Evolutionary conservation across 192 early-diverging fungal genomes (phyloP), one percentile per base, ranked within the genome.

Genomic region (Coemansia sp.): DNA sequence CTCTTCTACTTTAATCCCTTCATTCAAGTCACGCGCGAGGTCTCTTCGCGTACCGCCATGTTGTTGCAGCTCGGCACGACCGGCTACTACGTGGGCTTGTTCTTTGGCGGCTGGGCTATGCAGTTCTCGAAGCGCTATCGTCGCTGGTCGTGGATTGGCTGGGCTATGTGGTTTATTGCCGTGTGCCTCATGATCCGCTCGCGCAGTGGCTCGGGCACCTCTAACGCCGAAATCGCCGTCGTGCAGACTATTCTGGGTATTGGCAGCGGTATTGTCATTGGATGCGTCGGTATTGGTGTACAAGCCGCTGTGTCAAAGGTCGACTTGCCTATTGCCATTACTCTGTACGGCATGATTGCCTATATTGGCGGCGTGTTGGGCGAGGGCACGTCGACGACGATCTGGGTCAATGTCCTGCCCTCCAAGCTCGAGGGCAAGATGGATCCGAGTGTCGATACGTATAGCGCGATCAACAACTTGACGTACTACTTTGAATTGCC

Each of bases 171-270:
- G 69, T 38, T 74, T 13, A 35, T 75, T 18, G 69, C 65, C 5
- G 73, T 75, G 9, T 68, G 78, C 33, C 66, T 81, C n/a, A 81
- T 81, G 78, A 71, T 75, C 20, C 72, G 73, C n/a, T 69, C 78
- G 34, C 66, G 69, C 4, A 69, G 69, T 21, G 69, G 69, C 8
- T 16, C 64, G 1, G 48, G 40, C 21, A 70, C 71, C 0, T 65
- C 65, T 28, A 75, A 75, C 14, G 78, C 78, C 1, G 78, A 81
- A 28, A 75, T 81, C n/a, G 78, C 73, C 0, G 63, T 72, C 7
- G 78, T 81, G 3, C 78, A 81, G 60, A 37, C 60, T 0, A 21
- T 81, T 11, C 46, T 71, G 10, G 78, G 78, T 5, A 35, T 75
- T 33, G 78, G 78, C 46, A 66, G 66, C 60, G 78, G 78, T 2